These are phyloP conservation scores for Cetradonia linearis DNA, from an alignment of 495 filamentous ascomycete genomes.

Conservation along the genomic window DNA sequence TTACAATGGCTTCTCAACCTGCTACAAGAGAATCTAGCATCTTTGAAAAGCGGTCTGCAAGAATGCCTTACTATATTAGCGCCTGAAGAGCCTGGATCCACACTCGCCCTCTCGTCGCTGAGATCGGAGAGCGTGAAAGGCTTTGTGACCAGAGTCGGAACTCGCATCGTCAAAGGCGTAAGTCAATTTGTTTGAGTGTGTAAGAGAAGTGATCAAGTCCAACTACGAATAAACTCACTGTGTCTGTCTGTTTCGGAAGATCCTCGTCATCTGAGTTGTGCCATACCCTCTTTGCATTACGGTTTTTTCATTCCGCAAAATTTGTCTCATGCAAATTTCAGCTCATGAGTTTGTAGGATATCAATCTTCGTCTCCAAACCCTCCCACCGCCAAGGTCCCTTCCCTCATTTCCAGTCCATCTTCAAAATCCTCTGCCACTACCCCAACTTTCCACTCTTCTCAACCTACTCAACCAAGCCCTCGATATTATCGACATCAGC, in stretches of 20 bases:
- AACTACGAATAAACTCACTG: not conserved
- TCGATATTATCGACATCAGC: conserved; percentile 71
- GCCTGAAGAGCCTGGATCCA: conserved; percentile 71
- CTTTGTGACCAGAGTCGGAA: conserved; percentile 72
- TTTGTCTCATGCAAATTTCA: not conserved
- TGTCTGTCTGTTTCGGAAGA: not conserved
- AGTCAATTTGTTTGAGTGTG: conserved; percentile 24
- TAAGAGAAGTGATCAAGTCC: not conserved
- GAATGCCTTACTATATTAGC: conserved; percentile 79
- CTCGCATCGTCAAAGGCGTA: conserved; percentile 66
- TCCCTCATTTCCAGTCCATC: conserved; percentile 32
- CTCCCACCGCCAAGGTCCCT: conserved; percentile 39
- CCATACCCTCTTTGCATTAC: not conserved
- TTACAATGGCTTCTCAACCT: conserved; percentile 77
- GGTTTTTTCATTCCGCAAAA: too few species aligned
- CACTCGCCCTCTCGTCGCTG: conserved; percentile 76
- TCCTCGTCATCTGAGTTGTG: too few species aligned
- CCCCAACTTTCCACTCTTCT: conserved; percentile 59
- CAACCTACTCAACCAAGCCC: conserved; percentile 61
- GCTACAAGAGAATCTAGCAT: conserved; percentile 64
- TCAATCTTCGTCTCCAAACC: conserved; percentile 40
- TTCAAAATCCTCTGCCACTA: conserved; percentile 45
- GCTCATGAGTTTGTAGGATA: conserved; percentile 32
- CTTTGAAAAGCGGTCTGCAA: conserved; percentile 73
- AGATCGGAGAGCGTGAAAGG: conserved; percentile 87